These are phyloP conservation scores for Cystofilobasidium bisporidii DNA, from an alignment of 768 basidiomycete species.

Conservation along the genomic window DNA sequence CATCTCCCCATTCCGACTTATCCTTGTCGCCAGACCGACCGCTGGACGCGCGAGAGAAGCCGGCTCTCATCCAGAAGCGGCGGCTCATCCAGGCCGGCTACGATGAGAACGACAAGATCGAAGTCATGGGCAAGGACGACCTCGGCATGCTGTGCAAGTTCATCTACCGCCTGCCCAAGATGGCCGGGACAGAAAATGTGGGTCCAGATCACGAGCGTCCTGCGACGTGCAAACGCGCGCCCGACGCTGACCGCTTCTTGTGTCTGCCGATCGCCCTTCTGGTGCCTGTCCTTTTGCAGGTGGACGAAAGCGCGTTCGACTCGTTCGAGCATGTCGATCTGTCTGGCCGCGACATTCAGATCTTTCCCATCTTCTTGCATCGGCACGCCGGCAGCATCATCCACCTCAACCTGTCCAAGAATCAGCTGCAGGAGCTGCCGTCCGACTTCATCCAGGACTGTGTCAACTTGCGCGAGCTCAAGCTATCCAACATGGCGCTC, in stretches of 20 bases:
- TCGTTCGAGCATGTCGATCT: constrained; percentile 72
- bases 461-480: constrained; percentile 68
- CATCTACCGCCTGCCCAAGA: constrained; percentile 60
- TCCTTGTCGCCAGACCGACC: constrained; percentile 58
- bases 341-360: constrained; percentile 64
- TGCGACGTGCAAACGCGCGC: neutral
- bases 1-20: neutral
- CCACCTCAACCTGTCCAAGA: constrained; percentile 77
- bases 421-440: constrained; percentile 92
- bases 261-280: neutral
- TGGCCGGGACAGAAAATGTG: constrained; percentile 39
- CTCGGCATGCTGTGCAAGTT: constrained; percentile 79
- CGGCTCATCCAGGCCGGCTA: constrained; percentile 85
- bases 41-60: constrained; percentile 67
- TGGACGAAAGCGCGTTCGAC: constrained; percentile 62
- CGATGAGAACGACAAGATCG: constrained; percentile 60
- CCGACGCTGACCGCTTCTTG: constrained; percentile 43
- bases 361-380: constrained; percentile 80
- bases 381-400: constrained; percentile 72
- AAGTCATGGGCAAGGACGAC: constrained; percentile 65
- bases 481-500: constrained; percentile 83
- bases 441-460: constrained; percentile 92
- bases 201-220: neutral
- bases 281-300: constrained; percentile 42
- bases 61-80: constrained; percentile 71